These are phyloP conservation scores for Diospyros lotus DNA, from an alignment of 148 eudicot species.

Conservation along the genomic window DNA sequence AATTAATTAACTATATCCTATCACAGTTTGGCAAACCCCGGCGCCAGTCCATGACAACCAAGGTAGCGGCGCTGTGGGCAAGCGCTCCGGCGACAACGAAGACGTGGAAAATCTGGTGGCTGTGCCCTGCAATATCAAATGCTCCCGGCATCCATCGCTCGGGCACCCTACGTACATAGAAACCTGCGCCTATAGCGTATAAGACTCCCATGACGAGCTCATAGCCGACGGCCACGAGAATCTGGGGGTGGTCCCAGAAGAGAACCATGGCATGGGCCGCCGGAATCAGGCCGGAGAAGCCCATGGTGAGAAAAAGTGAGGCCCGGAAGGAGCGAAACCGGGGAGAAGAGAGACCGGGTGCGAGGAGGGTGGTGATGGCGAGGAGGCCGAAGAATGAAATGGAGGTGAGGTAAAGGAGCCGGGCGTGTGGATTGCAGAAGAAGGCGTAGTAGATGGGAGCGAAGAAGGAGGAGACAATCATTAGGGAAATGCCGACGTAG, in stretches of 20 bases:
- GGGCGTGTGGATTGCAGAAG: conserved; percentile 46
- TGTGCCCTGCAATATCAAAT: conserved; percentile 83
- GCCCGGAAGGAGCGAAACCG: conserved; percentile 63
- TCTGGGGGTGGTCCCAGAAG: conserved; percentile 45
- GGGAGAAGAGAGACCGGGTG: conserved; percentile 58
- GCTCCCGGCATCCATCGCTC: conserved; percentile 86
- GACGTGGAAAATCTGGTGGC: conserved; percentile 89
- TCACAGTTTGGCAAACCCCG: conserved; percentile 32
- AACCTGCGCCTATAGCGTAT: conserved; percentile 62
- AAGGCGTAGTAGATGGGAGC: conserved; percentile 79
- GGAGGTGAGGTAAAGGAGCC: conserved; percentile 59
- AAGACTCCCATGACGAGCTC: conserved; percentile 65
- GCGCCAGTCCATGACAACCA: conserved; percentile 67
- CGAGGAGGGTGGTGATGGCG: conserved; percentile 55
- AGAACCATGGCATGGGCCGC: conserved; percentile 62
- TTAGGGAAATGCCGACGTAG: conserved; percentile 80
- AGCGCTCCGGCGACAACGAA: conserved; percentile 82
- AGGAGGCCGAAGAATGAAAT: conserved; percentile 53
- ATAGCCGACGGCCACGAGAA: conserved; percentile 56
- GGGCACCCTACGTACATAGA: conserved; percentile 68
- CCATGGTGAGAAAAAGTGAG: conserved; percentile 74
- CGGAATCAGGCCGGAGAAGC: conserved; percentile 76
- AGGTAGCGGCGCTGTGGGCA: conserved; percentile 60
- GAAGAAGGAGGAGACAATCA: conserved; percentile 83
- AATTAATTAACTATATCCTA: neutral